Conservation (phyloP, 176 grass and related monocot species). For the Oryza nivara region DNA sequence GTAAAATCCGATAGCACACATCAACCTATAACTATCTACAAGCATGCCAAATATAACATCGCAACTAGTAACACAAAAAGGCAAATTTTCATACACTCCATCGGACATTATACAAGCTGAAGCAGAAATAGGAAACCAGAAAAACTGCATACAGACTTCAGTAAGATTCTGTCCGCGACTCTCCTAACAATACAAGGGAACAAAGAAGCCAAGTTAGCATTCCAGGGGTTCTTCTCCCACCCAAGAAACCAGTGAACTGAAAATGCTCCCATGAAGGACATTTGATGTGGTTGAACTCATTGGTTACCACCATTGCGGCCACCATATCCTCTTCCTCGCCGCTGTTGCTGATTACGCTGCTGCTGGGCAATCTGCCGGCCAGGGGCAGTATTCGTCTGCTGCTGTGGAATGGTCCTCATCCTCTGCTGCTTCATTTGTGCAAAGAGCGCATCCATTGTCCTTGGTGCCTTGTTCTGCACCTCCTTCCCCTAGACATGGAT, state of each 20-base stretch:
- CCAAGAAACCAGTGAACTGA: slow-evolving; percentile 13
- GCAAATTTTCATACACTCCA: slow-evolving; percentile 18
- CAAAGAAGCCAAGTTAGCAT: slow-evolving; percentile 31
- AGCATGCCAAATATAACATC: neutral
- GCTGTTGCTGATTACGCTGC: slow-evolving; percentile 31
- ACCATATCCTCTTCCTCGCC: slow-evolving; percentile 51
- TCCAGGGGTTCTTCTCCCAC: slow-evolving; percentile 35
- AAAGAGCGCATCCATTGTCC: slow-evolving; percentile 85
- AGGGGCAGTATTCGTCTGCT: slow-evolving; percentile 34
- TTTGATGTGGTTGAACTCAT: slow-evolving; percentile 18
- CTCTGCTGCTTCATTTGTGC: slow-evolving; percentile 70
- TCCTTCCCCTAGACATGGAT: slow-evolving; percentile 47
- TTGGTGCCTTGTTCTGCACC: slow-evolving; percentile 51
- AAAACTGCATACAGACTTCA: slow-evolving; percentile 28
- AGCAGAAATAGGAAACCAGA: slow-evolving; percentile 9
- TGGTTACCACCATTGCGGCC: slow-evolving; percentile 36
- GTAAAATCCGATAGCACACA: neutral
- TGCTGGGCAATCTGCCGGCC: slow-evolving; percentile 47
- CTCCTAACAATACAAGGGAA: slow-evolving; percentile 7
- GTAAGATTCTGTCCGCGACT: slow-evolving; percentile 13
- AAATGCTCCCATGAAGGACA: neutral
- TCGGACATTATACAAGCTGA: slow-evolving; percentile 28
- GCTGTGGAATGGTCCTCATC: slow-evolving; percentile 50
- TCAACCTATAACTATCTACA: neutral
- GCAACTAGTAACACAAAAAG: slow-evolving; percentile 9